phyloP scores from a whole-genome alignment of 78 protist genomes.

The Speleostelium caveatum region DNA sequence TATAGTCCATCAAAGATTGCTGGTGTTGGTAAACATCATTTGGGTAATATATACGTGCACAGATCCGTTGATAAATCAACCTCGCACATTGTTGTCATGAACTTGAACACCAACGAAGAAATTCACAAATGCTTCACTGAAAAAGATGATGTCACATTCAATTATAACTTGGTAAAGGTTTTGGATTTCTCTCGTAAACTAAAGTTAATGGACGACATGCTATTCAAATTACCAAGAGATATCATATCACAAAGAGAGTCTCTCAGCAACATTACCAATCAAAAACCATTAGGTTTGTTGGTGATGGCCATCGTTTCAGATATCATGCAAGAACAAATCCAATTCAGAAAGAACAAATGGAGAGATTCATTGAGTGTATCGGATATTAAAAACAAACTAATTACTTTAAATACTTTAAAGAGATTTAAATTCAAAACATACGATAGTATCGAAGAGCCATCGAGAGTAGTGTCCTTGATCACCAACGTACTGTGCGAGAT shows the following conservation, averaged over 20 bases:
- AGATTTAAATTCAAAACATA: constrained; percentile 3
- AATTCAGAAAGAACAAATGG: constrained; percentile 49
- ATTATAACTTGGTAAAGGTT: constrained; percentile 30
- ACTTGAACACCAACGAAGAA: neutral
- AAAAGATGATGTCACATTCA: neutral
- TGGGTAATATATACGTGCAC: constrained; percentile 51
- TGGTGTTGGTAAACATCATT: neutral
- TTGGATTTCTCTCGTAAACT: constrained; percentile 31
- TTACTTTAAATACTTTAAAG: constrained; percentile 15
- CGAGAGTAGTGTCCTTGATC: neutral
- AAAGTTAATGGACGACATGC: neutral
- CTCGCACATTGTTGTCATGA: constrained; percentile 18
- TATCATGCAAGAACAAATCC: constrained; percentile 62
- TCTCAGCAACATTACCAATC: neutral
- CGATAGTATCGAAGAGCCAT: neutral
- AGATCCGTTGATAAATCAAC: constrained; percentile 60
- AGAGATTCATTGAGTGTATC: constrained; percentile 24
- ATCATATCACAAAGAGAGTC: neutral
- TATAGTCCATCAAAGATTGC: neutral
- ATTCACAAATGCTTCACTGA: constrained; percentile 17
- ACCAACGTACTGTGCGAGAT: neutral
- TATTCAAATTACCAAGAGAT: neutral
- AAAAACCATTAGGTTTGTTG: neutral
- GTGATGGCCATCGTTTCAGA: constrained; percentile 51
- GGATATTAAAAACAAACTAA: neutral